Evolutionary conservation across 73 alveolate genomes (phyloP).

Genomic region (Paramecium sonneborni): DNA sequence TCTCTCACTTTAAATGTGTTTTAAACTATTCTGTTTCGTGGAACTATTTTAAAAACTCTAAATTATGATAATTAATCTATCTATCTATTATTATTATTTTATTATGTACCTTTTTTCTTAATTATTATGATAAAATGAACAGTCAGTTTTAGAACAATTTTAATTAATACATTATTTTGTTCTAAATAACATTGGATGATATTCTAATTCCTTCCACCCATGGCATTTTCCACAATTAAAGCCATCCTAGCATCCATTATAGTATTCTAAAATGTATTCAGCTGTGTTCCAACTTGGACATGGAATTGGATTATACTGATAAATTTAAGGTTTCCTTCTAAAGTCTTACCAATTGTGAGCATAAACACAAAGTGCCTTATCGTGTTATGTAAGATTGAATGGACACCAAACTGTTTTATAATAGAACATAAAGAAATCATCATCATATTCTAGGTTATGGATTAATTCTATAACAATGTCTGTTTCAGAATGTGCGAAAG

Average conservation of each 20-base stretch:
- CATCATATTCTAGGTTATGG: constrained; percentile 80
- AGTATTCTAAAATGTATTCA: constrained; percentile 73
- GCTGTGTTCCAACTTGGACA: constrained; percentile 82
- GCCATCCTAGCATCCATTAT: constrained; percentile 77
- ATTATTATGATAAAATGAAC: constrained; percentile 59
- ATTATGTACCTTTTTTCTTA: constrained; percentile 13
- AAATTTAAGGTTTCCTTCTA: constrained; percentile 91
- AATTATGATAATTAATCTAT: constrained; percentile 38
- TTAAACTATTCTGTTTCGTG: constrained; percentile 13
- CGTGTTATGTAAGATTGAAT: constrained; percentile 86
- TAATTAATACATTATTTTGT: constrained; percentile 66
- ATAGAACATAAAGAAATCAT: constrained; percentile 85
- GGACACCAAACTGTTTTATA: constrained; percentile 98
- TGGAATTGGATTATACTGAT: constrained; percentile 72
- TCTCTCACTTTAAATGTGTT: constrained; percentile 51
- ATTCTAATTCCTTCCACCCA: constrained; percentile 81
- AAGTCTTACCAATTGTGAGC: constrained; percentile 98
- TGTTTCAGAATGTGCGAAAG: constrained; percentile 87
- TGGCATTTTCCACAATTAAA: constrained; percentile 73
- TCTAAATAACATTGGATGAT: constrained; percentile 72
- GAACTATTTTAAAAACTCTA: constrained; percentile 53
- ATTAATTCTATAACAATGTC: constrained; percentile 85
- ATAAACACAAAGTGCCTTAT: constrained; percentile 94
- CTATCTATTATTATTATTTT: background rate
- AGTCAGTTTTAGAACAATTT: constrained; percentile 58